Evolutionary conservation across 163 green algal species (phyloP).

Genomic region (Chlamydomonas reinhardtii): DNA sequence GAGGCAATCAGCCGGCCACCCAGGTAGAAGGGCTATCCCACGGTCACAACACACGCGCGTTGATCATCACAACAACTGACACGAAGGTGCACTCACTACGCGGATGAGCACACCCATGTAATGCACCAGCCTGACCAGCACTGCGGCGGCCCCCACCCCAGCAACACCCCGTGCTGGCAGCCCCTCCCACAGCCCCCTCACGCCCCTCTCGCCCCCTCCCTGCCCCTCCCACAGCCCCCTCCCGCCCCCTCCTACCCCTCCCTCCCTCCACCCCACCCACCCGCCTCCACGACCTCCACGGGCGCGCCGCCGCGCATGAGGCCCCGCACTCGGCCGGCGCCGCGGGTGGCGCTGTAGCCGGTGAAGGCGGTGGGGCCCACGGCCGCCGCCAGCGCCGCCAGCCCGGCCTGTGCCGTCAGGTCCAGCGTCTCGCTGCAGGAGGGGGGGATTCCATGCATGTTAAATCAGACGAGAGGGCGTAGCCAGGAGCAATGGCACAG

Average conservation of each 20-base stretch:
- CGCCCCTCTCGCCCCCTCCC: not conserved
- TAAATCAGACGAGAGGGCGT: not conserved
- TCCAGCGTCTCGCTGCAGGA: slow-evolving; percentile 56
- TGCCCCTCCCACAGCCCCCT: not conserved
- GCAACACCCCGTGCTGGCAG: too few relatives aligned
- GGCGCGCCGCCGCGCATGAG: slow-evolving; percentile 53
- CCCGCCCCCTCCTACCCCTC: not conserved
- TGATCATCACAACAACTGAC: too few relatives aligned
- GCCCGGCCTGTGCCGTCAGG: slow-evolving; percentile 47
- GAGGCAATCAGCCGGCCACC: too few relatives aligned
- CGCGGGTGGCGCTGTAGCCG: slow-evolving; percentile 43
- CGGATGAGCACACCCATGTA: too few relatives aligned
- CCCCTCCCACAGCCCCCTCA: too few relatives aligned
- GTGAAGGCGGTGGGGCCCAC: slow-evolving; percentile 51
- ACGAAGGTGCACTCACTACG: too few relatives aligned
- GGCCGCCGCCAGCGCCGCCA: slow-evolving; percentile 37
- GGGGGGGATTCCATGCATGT: too few relatives aligned
- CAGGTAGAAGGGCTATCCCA: too few relatives aligned
- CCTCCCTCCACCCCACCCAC: slow-evolving; percentile 31
- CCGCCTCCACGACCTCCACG: slow-evolving; percentile 57
- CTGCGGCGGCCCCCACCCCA: too few relatives aligned
- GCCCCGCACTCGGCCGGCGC: slow-evolving; percentile 53
- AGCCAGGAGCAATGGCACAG: too few relatives aligned
- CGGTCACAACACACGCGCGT: too few relatives aligned
- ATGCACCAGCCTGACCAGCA: too few relatives aligned